These are phyloP conservation scores for Micractinium sp. DNA, from an alignment of 139 green algal species.

Conservation along the genomic window DNA sequence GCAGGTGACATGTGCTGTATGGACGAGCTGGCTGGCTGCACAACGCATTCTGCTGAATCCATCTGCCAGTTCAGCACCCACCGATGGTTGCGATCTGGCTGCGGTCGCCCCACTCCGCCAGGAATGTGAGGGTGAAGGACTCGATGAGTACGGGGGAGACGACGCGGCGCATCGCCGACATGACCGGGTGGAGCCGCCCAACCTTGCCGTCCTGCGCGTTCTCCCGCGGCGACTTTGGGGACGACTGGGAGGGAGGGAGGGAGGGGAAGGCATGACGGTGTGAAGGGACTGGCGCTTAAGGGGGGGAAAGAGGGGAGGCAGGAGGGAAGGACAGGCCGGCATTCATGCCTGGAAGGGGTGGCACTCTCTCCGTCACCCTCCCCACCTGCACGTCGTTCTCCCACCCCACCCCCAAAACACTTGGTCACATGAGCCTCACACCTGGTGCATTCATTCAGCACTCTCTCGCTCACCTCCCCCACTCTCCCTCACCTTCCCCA, in stretches of 20 bases:
- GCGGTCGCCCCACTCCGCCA: constrained; percentile 98
- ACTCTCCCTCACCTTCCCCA: not conserved
- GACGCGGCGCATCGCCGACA: not conserved
- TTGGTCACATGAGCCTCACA: too few relatives aligned
- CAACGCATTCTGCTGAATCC: too few relatives aligned
- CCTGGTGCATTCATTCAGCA: too few relatives aligned
- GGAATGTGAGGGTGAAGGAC: constrained; percentile 96
- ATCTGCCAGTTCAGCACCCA: not conserved
- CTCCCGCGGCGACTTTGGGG: constrained; percentile 8
- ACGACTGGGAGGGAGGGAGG: not conserved
- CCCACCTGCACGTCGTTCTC: constrained; percentile 36
- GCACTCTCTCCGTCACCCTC: not conserved
- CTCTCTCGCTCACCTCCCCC: too few relatives aligned
- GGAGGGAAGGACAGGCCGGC: too few relatives aligned
- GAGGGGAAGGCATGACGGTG: not conserved
- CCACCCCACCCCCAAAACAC: constrained; percentile 57
- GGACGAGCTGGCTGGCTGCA: not conserved
- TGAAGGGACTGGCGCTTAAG: not conserved
- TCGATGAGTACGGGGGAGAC: constrained; percentile 84
- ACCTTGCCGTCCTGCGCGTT: not conserved
- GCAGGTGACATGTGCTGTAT: not conserved
- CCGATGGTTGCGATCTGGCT: constrained; percentile 93
- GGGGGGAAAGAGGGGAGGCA: not conserved
- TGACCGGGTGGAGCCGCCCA: not conserved
- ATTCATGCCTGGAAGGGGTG: too few relatives aligned